Evolutionary conservation across 2,329 filamentous ascomycete genomes (phyloP).

Genomic region (Torrubiellomyces zombiae): DNA sequence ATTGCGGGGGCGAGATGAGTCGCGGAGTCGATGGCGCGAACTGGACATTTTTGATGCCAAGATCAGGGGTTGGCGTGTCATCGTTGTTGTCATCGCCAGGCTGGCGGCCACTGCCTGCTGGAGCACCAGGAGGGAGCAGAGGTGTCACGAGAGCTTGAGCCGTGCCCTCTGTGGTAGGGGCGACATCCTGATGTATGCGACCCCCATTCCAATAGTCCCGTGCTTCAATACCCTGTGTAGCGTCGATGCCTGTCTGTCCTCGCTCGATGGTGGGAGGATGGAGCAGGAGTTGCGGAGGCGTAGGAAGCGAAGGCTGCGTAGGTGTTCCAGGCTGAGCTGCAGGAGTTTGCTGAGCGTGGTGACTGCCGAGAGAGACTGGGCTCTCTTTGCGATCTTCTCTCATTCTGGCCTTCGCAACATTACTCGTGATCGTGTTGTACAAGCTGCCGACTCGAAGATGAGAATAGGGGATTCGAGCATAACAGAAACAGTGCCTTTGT

Average conservation of each 20-base stretch:
- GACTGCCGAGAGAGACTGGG: slow-evolving; percentile 7
- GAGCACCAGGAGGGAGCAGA: too few relatives aligned
- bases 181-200: slow-evolving; percentile 3
- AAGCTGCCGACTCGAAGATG: too few relatives aligned
- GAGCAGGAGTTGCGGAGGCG: slow-evolving; percentile 3
- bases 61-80: slow-evolving; percentile 1
- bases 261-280: slow-evolving; percentile 2
- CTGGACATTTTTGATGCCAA: slow-evolving; percentile 48
- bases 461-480: too few relatives aligned
- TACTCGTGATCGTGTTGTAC: too few relatives aligned
- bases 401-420: too few relatives aligned
- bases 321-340: slow-evolving; percentile 3
- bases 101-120: too few relatives aligned
- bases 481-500: too few relatives aligned
- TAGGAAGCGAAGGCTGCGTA: slow-evolving; percentile 3
- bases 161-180: slow-evolving; percentile 1
- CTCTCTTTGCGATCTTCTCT: slow-evolving; percentile 4
- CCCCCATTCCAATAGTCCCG: slow-evolving; percentile 8
- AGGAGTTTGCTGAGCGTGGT: slow-evolving; percentile 5
- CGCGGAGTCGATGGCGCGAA: slow-evolving; percentile 44
- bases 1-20: too few relatives aligned
- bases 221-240: slow-evolving; percentile 1
- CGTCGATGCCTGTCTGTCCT: slow-evolving; percentile 1
- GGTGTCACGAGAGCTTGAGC: not conserved
- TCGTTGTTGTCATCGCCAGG: too few relatives aligned